Evolutionary conservation across 495 filamentous ascomycete genomes (phyloP), one percentile per base, ranked within the genome.

Genomic region (Letharia columbiana): DNA sequence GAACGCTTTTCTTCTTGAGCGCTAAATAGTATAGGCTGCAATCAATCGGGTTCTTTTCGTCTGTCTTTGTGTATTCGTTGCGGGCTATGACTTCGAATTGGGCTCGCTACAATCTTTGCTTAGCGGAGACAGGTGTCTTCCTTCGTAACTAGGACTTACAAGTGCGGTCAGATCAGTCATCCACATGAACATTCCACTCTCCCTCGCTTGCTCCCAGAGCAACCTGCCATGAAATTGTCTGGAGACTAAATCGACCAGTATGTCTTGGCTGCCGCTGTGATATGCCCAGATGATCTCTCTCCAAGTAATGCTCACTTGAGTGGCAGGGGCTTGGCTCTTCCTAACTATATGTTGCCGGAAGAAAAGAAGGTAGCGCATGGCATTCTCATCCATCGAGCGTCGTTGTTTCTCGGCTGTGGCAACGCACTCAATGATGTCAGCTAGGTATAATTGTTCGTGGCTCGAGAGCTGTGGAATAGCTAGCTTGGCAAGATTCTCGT

Each of bases 151-250:
- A 17, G 33, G 63, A 71, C 87, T 77, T 82, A 94, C 90, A 69
- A 97, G 80, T 15, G 92, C 88, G 64, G 80, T 81, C 40, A 79
- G 70, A 73, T 95, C 92, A 0, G 83, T 85, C 71, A 98, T 77
- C 95, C 94, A 98, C 89, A 97, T 92, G 71, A 96, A 96, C 64
- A 98, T 84, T 18, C 94, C 93, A 68, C 87, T 90, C 72, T 95
- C 90, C 61, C 89, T 77, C 18, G 94, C 94, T 67, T 91, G 81
- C 69, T 86, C 83, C 94, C 94, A 98, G 15, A 87, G 77, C 78
- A 97, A 78, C 65, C 85, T 85, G 0, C 86, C 86, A 69, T 90
- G 85, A 74, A 88, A 90, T 68, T 94, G 91, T 23, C 83, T 78
- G 11, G 87, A 88, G n/a, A 96, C 88, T 66, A 96, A 84, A 73